Conservation (phyloP, 139 green algal genomes). For the Chlorella sp. region DNA sequence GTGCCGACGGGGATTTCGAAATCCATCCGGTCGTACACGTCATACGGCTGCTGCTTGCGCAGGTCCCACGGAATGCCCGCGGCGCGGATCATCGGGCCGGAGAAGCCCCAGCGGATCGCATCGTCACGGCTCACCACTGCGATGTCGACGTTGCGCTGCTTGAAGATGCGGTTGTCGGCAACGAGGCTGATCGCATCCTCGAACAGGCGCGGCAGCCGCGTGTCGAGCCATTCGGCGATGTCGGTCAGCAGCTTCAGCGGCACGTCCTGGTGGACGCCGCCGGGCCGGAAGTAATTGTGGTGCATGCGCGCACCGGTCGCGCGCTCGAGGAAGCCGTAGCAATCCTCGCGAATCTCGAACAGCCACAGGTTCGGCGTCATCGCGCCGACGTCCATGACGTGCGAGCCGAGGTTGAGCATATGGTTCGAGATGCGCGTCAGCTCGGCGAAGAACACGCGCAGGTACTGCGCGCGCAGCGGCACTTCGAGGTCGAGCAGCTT, state of each 20-base stretch:
- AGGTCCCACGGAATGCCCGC: constrained; percentile 89
- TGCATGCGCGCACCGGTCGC: constrained; percentile 86
- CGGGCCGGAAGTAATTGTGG: constrained; percentile 88
- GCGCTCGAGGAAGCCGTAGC: constrained; percentile 91
- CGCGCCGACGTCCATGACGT: constrained; percentile 84
- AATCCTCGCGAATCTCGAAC: constrained; percentile 91
- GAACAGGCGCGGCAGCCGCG: constrained; percentile 85
- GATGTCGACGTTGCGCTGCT: constrained; percentile 89
- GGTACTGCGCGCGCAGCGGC: constrained; percentile 79
- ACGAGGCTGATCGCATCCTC: constrained; percentile 94
- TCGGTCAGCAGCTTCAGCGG: constrained; percentile 82
- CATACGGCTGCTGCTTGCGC: constrained; percentile 82
- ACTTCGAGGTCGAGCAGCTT: constrained; percentile 65
- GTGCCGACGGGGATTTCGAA: constrained; percentile 80
- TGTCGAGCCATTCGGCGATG: constrained; percentile 84
- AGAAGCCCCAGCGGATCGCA: constrained; percentile 75
- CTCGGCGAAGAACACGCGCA: constrained; percentile 86
- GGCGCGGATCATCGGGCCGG: constrained; percentile 79
- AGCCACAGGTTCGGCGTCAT: constrained; percentile 89
- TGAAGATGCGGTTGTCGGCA: constrained; percentile 89
- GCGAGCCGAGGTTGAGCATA: constrained; percentile 75
- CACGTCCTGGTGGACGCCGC: constrained; percentile 69
- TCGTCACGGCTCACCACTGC: constrained; percentile 85
- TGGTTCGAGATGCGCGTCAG: constrained; percentile 91
- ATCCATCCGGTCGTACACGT: constrained; percentile 84